Base-by-base conservation (phyloP, 1,284 basidiomycete genomes). In the Thelephora terrestris region DNA sequence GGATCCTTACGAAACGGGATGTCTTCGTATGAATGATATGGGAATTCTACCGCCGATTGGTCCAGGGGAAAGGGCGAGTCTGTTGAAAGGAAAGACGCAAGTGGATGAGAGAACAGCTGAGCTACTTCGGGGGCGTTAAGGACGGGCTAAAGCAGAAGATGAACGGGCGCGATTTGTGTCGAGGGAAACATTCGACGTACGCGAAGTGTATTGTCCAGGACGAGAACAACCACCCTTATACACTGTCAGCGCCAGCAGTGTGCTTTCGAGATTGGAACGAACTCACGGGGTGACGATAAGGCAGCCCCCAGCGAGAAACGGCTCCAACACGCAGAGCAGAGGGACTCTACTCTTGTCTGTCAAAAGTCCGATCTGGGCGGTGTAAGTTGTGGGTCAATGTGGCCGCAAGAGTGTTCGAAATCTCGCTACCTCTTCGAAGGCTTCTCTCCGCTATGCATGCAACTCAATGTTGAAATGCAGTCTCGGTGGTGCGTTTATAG, bases 271-370 rank as follows among this genome's bases (percentile, higher is more conserved):
- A 25, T 18, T 34, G 7, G 36, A 18, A 24, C 2, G 32, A 7
- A 69, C 84, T 59, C 53, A 91, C 85, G 89, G 89, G 0, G 84
- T 90, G 7, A 92, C 89, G 40, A 91, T 69, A 5, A 85, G 69
- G 47, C 77, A 70, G 51, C 80, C 81, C 4, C 81, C 79, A 2
- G 85, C 79, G 17, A 91, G 66, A 54, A 87, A 85, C 0, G 85
- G 85, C 54, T 89, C 83, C 38, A 91, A 68, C 4, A 83, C 66
- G 58, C 86, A 90, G 10, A 92, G 67, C 7, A 87, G 61, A 0
- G 85, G 85, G 0, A 86, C 78, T 54, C 79, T 82, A 24, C 68
- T 68, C 55, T 69, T 69, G 61, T 91, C 85, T 35, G 68, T 65
- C 1, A 87, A 81, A 4, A 92, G 67, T n/a, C 89, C 89, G 46